Evolutionary conservation across 345 rosid species (phyloP), one percentile per base, ranked within the genome.

Genomic region (Lenwebbia sp.): DNA sequence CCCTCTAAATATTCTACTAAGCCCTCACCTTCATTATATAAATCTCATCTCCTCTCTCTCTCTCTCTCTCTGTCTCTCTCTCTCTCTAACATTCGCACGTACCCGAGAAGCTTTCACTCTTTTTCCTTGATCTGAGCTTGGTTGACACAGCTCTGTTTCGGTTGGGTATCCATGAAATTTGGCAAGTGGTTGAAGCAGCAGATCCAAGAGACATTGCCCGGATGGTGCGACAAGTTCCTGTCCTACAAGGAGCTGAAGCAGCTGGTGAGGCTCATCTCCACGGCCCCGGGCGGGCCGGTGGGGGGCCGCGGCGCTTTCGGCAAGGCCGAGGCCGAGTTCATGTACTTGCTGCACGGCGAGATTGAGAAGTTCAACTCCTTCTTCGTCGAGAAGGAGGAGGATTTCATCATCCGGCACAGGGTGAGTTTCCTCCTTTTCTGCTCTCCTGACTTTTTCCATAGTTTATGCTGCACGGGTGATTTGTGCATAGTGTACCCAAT

Each of bases 371-470:
- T 97, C 60, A 97, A 97, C 85, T 92, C 89, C 0, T 97, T 95
- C 87, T 97, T 95, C 88, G 89, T 95, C 84, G 98, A 94, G 88
- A 92, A 95, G 88, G 98, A 95, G 90, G 98, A 97, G 91, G 99
- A 96, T 88, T 95, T 94, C 93, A 90, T 97, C 87, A 95, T 95
- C 89, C 89, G 91, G 54, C 95, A 94, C 54, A 91, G 93, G 96
- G 98, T 95, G 88, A 83, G 78, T 30, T 54, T n/a, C 22, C 37
- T 13, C 81, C 30, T 28, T 17, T 17, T 85, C 52, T 82, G 21
- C 28, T 37, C 44, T 76, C 49, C 49, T 57, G 58, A 40, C 25
- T 50, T 10, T 44, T 10, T 44, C 47, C 13, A 21, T 74, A 33
- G 52, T 55, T 82, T 17, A 21, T n/a, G 84, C 37, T 25, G 41